Percentiles rank a stretch among this genome's conserved stretches.
Conservation (phyloP, 2,329 filamentous ascomycete species). For the Xylariaceae sp. region DNA sequence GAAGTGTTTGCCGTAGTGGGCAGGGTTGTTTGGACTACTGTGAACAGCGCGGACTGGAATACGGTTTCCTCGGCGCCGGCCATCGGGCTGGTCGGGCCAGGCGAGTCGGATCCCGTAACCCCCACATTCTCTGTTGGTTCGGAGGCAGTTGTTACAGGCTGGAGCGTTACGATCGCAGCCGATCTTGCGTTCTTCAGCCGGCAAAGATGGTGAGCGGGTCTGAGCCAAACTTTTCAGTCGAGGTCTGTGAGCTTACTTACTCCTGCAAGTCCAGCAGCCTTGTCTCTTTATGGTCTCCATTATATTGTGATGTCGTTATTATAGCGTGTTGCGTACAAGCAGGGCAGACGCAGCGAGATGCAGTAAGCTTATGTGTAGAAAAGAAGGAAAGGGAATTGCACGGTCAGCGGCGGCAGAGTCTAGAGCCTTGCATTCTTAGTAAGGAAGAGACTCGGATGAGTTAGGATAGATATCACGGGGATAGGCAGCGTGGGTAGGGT, state of each 20-base stretch:
- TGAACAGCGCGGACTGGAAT: constrained; percentile 32
- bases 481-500: background rate
- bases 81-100: constrained; percentile 45
- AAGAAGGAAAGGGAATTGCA: constrained; percentile 16
- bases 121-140: constrained; percentile 38
- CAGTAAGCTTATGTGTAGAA: constrained; percentile 20
- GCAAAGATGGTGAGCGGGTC: constrained; percentile 18
- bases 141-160: constrained; percentile 40
- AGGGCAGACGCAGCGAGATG: constrained; percentile 6
- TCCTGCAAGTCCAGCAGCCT: constrained; percentile 42
- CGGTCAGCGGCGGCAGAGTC: constrained; percentile 22
- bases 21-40: constrained; percentile 25
- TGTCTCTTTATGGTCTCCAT: constrained; percentile 34
- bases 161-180: constrained; percentile 42
- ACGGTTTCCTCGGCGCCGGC: constrained; percentile 34
- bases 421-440: constrained; percentile 30
- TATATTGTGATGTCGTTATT: constrained; percentile 1
- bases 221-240: background rate
- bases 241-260: constrained; percentile 33
- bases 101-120: constrained; percentile 43
- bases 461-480: constrained; percentile 15
- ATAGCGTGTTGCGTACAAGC: background rate
- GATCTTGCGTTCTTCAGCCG: constrained; percentile 40
- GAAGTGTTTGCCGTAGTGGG: constrained; percentile 35
- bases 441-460: constrained; percentile 22